Percentiles rank a stretch among this genome's conserved stretches.
Conservation (phyloP, 306 rosid species). For the Quercus rubra region DNA sequence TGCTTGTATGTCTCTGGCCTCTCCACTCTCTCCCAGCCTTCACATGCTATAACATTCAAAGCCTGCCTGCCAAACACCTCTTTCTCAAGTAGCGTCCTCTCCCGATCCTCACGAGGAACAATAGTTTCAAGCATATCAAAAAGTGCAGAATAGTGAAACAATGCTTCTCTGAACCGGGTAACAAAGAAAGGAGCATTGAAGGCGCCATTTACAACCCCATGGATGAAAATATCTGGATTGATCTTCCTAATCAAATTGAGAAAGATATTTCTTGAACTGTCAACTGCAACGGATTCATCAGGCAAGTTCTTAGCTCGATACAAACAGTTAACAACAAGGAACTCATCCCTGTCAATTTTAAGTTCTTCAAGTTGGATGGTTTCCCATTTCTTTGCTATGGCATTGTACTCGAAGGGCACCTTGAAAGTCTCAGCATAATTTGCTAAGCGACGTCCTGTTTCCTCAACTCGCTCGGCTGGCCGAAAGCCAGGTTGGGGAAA, state of each 20-base stretch:
- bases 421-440: constrained; percentile 70
- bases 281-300: constrained; percentile 78
- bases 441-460: constrained; percentile 82
- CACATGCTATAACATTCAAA: constrained; percentile 89
- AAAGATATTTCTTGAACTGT: constrained; percentile 63
- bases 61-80: constrained; percentile 90
- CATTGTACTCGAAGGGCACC: constrained; percentile 76
- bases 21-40: constrained; percentile 94
- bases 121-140: constrained; percentile 93
- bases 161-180: constrained; percentile 85
- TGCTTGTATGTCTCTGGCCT: constrained; percentile 95
- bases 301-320: constrained; percentile 74
- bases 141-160: constrained; percentile 85
- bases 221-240: constrained; percentile 72
- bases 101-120: constrained; percentile 80
- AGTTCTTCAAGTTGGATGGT: constrained; percentile 76
- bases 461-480: constrained; percentile 88
- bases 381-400: constrained; percentile 91
- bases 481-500: constrained; percentile 95
- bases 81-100: constrained; percentile 86
- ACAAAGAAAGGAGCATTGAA: constrained; percentile 93
- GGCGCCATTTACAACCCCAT: constrained; percentile 74
- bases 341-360: constrained; percentile 68
- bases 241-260: constrained; percentile 69
- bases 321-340: constrained; percentile 68